Base-by-base conservation (phyloP, 805 yeast genomes). In the Saccharomyces mikatae region DNA sequence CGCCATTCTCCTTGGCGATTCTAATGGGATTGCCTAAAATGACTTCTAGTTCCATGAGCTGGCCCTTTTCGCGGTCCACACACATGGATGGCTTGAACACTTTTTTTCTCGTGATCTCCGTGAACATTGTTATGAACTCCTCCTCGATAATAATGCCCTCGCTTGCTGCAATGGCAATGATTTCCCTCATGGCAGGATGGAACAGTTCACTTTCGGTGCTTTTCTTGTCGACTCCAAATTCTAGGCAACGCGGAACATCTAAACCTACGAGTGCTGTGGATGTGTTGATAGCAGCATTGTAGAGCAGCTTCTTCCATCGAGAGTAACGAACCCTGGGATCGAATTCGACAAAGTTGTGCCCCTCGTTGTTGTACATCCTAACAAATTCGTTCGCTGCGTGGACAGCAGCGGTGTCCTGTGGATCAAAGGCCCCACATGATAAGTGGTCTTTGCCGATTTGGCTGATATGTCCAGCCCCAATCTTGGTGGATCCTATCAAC, bases 81-180 rank as follows among this genome's bases (percentile, higher is more conserved):
- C 80, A 73, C 90, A 85, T 85, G 3, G 89, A 84, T 1, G 90
- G 90, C 55, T 74, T 75, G 66, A 78, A 85, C 65, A 75, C 75
- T 17, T 71, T 67, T 14, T 78, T 78, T 54, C 75, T 82, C 59
- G 82, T 82, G 22, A 80, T 74, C 58, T 81, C 80, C 17, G 79
- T 64, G 68, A 81, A 78, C 53, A 67, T 64, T 36, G 80, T 75
- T 48, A 79, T 76, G 44, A 74, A 67, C 31, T 73, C 76, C 29
- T 70, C 74, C 2, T 82, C 81, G 41, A 86, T 60, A 2, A 71
- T 70, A 28, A 77, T 74, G 1, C 85, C 84, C 55, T 83, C 89
- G 21, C 84, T 80, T 1, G 65, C 66, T 14, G 94, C 94, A 56
- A 86, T 78, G 2, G 72, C 74, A 8, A 78, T 64, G 14, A 86